phyloP scores from a whole-genome alignment of 768 basidiomycete genomes.

The Suillus subaureus region DNA sequence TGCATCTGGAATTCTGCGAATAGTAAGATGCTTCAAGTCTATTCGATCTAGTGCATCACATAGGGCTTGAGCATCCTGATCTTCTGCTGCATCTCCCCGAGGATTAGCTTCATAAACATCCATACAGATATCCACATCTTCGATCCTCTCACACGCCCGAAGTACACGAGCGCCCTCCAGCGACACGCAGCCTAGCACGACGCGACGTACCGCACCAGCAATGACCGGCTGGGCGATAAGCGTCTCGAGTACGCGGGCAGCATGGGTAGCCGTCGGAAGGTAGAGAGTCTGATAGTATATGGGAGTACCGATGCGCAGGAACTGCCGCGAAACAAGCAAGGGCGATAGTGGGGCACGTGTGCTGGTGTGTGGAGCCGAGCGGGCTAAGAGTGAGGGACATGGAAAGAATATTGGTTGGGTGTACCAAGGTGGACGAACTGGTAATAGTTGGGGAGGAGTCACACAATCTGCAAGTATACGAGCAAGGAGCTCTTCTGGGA shows the following conservation, averaged over 20 bases:
- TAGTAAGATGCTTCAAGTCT: conserved; percentile 46
- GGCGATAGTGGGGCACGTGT: conserved; percentile 36
- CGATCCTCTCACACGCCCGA: conserved; percentile 24
- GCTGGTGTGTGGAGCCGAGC: conserved; percentile 9
- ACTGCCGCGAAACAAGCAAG: conserved; percentile 52
- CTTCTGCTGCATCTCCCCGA: conserved; percentile 12
- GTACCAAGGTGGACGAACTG: conserved; percentile 28
- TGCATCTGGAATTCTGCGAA: conserved; percentile 52
- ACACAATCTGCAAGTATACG: conserved; percentile 43
- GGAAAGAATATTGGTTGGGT: conserved; percentile 16
- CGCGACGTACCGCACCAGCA: conserved; percentile 40
- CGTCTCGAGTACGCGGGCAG: conserved; percentile 38
- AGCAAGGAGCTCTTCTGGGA: conserved; percentile 49
- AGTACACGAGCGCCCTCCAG: conserved; percentile 43
- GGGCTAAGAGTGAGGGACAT: conserved; percentile 11
- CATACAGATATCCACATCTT: conserved; percentile 44
- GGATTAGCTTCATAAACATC: conserved; percentile 20
- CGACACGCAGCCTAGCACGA: conserved; percentile 47
- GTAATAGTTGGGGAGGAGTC: conserved; percentile 20
- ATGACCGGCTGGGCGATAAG: conserved; percentile 41
- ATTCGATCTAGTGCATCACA: conserved; percentile 43
- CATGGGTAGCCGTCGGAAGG: conserved; percentile 43
- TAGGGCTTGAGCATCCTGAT: conserved; percentile 39
- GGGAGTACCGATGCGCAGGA: conserved; percentile 59
- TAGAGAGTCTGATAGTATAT: conserved; percentile 57